phyloP scores from a whole-genome alignment of 305 asterid species.

The Fraxinus ornus region DNA sequence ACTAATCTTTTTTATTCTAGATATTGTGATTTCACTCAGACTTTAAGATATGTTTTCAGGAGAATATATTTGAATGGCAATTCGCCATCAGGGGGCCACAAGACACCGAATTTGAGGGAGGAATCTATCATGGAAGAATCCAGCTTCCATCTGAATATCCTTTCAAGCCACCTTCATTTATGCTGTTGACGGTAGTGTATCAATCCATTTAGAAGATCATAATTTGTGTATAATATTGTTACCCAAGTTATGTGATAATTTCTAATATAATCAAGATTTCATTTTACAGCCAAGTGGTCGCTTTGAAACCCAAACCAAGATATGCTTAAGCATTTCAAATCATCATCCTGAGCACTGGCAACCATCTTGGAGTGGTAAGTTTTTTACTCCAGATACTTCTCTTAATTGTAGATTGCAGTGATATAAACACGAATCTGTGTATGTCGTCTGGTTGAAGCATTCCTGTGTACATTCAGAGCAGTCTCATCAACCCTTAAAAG shows the following conservation, averaged over 20 bases:
- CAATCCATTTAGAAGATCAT: neutral
- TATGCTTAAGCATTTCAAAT: slow-evolving; percentile 95
- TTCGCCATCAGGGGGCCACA: slow-evolving; percentile 88
- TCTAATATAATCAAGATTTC: slow-evolving; percentile 14
- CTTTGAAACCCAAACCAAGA: slow-evolving; percentile 92
- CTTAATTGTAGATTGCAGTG: neutral
- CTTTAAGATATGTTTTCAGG: slow-evolving; percentile 41
- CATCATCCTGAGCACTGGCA: slow-evolving; percentile 99
- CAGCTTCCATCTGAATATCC: slow-evolving; percentile 93
- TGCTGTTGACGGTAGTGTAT: slow-evolving; percentile 68
- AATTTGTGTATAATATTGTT: neutral
- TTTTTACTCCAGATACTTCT: slow-evolving; percentile 11
- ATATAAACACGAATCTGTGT: neutral
- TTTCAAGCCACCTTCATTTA: slow-evolving; percentile 84
- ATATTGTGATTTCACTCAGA: neutral
- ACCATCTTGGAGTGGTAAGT: slow-evolving; percentile 94
- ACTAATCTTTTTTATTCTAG: neutral
- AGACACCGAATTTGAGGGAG: slow-evolving; percentile 89
- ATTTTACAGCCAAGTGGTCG: slow-evolving; percentile 81
- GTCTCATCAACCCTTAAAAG: neutral
- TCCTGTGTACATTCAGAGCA: neutral
- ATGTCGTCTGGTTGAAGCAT: neutral
- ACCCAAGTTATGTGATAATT: neutral
- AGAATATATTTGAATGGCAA: slow-evolving; percentile 93
- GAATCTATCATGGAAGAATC: slow-evolving; percentile 90